Conservation (phyloP, 345 rosid genomes). For the Dipteronia dyeriana region DNA sequence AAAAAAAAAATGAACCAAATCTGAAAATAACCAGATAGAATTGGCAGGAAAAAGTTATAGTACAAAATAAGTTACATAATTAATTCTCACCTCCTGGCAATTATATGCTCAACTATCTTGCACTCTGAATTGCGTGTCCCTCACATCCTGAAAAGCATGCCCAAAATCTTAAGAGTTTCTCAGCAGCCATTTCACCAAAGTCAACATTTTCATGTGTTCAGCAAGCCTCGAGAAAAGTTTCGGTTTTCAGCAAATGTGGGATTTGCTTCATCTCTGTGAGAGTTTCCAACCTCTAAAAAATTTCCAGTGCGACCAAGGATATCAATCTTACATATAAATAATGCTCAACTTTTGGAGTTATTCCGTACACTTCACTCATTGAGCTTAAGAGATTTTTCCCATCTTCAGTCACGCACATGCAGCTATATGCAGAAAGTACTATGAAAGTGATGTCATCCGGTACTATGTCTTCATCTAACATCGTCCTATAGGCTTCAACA, state of each 20-base stretch:
- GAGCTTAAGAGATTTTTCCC: conserved; percentile 31
- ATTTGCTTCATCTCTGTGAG: conserved; percentile 30
- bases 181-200: conserved; percentile 33
- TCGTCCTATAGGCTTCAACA: conserved; percentile 37
- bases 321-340: conserved; percentile 36
- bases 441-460: conserved; percentile 43
- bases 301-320: conserved; percentile 38
- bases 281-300: conserved; percentile 34
- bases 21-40: neutral
- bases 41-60: neutral
- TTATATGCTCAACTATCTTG: conserved; percentile 76
- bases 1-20: no score
- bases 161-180: conserved; percentile 20
- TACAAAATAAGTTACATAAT: neutral
- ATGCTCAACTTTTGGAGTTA: conserved; percentile 37
- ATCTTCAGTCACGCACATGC: conserved; percentile 32
- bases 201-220: conserved; percentile 36
- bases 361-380: conserved; percentile 29
- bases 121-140: conserved; percentile 91
- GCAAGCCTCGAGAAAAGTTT: conserved; percentile 41
- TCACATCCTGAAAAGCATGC: conserved; percentile 48
- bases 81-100: conserved; percentile 74
- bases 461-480: conserved; percentile 36
- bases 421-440: conserved; percentile 40
- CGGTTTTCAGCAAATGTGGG: conserved; percentile 33